Evolutionary conservation across 2,329 filamentous ascomycete species (phyloP), one percentile per base, ranked within the genome.

Genomic region (Penicillium sp.): DNA sequence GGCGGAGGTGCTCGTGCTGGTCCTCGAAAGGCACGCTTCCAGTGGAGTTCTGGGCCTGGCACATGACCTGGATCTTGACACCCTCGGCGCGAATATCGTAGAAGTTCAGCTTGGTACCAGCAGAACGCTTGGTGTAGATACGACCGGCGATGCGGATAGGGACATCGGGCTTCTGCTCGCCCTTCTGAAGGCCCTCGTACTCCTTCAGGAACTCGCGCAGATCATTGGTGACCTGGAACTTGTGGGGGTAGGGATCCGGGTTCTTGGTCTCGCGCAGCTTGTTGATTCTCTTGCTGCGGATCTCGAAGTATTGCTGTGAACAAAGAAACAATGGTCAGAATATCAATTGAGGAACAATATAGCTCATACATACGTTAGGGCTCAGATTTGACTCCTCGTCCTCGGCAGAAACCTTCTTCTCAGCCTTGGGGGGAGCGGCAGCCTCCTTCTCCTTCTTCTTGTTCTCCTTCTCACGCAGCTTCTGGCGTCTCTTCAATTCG

Each of bases 401-500:
- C 66, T 86, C 84, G 56, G 80, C 79, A 45, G 79, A 83, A 61
- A 82, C 79, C 73, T 84, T 83, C 79, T 88, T 87, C 68, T 81
- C 81, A 61, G 82, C 79, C 67, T 83, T 82, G 45, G 85, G 78
- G 42, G 84, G 82, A 35, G 87, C 82, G 50, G 85, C 82, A 52
- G 90, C 90, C 27, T 87, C 90, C 83, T 91, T 93, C 79, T 91
- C 87, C 67, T 87, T 87, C 88, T 96, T 97, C 80, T 92, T 90
- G 66, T 89, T 89, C 60, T 96, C 92, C 77, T 85, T 87, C 76
- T 93, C 86, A 65, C 93, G 88, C 73, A 88, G 84, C 90, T 99
- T 99, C 81, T 93, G 86, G 71, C 93, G 88, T 82, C 91, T 93
- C 91, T 99, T 99, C 76, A 98, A 82, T 79, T 93, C 89, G 16